phyloP scores from a whole-genome alignment of 2,329 filamentous ascomycete genomes.

The Colletotrichum aenigma region DNA sequence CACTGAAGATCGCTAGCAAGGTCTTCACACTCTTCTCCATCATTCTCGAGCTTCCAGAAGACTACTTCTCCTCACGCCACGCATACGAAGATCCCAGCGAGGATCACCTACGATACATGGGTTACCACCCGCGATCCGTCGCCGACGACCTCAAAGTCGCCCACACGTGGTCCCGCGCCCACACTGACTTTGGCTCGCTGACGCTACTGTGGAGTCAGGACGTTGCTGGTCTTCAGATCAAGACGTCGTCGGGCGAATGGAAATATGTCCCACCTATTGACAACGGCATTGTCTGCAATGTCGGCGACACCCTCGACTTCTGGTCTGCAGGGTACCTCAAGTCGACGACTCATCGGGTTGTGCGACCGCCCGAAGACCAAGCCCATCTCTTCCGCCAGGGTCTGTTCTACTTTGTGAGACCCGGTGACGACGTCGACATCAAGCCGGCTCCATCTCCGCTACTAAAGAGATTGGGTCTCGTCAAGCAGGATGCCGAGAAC shows the following conservation, averaged over 20 bases:
- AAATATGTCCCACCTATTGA: conserved; percentile 48
- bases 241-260: conserved; percentile 40
- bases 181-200: conserved; percentile 57
- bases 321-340: conserved; percentile 33
- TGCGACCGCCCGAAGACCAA: conserved; percentile 37
- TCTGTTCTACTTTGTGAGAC: conserved; percentile 40
- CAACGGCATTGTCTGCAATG: conserved; percentile 50
- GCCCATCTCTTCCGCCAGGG: conserved; percentile 32
- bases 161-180: conserved; percentile 33
- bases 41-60: conserved; percentile 57
- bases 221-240: conserved; percentile 57
- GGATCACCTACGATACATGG: conserved; percentile 61
- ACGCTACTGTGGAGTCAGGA: conserved; percentile 60
- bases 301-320: conserved; percentile 33
- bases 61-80: conserved; percentile 56
- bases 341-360: conserved; percentile 38
- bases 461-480: conserved; percentile 28
- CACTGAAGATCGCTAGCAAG: conserved; percentile 32
- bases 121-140: conserved; percentile 48
- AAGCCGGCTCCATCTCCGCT: conserved; percentile 32
- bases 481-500: conserved; percentile 26
- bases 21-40: conserved; percentile 40
- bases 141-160: conserved; percentile 39
- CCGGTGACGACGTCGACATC: conserved; percentile 33
- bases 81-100: conserved; percentile 55